phyloP scores from a whole-genome alignment of 2,329 filamentous ascomycete genomes.

The Neopestalotiopsis clavispora region DNA sequence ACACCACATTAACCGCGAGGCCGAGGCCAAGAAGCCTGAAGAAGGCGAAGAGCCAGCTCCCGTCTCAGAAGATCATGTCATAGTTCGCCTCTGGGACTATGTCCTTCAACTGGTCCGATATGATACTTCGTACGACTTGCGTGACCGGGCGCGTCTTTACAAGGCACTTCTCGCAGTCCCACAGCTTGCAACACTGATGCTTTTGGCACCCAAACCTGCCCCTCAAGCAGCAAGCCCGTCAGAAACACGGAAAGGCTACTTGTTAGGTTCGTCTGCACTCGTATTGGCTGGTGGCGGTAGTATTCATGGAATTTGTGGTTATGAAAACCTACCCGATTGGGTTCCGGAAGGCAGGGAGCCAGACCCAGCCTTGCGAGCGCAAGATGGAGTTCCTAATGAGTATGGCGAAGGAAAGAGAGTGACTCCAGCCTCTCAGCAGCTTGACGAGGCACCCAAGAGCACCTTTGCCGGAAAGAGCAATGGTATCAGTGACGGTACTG shows the following conservation, averaged over 20 bases:
- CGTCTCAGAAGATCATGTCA: conserved; percentile 62
- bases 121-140: conserved; percentile 92
- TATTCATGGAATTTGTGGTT: conserved; percentile 76
- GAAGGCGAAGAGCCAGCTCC: not conserved
- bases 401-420: conserved; percentile 47
- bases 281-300: conserved; percentile 80
- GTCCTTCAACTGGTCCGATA: conserved; percentile 85
- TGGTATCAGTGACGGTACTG: conserved; percentile 43
- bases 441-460: conserved; percentile 60
- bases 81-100: conserved; percentile 83
- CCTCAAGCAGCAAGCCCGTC: conserved; percentile 90
- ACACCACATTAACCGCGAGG: conserved; percentile 76
- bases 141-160: conserved; percentile 89
- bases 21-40: conserved; percentile 38
- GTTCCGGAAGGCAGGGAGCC: conserved; percentile 81
- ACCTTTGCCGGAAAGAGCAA: conserved; percentile 50
- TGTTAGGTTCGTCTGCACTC: conserved; percentile 83
- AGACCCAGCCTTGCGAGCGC: conserved; percentile 67
- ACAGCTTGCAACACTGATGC: conserved; percentile 86
- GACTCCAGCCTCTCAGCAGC: conserved; percentile 64
- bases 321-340: conserved; percentile 83
- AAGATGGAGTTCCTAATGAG: conserved; percentile 36
- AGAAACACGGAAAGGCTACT: conserved; percentile 77
- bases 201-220: conserved; percentile 92
- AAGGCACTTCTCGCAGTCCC: conserved; percentile 81